Evolutionary conservation across 2,329 filamentous ascomycete species (phyloP).

Genomic region (Chalara sp.): DNA sequence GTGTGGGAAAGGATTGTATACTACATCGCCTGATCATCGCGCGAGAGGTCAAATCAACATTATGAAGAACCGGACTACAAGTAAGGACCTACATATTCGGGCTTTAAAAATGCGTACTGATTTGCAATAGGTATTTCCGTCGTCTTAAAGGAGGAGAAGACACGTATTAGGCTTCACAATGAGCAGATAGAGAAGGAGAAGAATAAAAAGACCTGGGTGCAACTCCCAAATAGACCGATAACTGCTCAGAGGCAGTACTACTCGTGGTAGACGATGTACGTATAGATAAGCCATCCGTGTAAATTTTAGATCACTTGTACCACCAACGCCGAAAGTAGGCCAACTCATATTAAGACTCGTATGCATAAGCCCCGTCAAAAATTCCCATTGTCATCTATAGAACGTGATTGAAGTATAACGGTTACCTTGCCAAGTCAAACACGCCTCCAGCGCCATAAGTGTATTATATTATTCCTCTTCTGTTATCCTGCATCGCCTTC

Average conservation of each 20-base stretch:
- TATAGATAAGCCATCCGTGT: neutral
- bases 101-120: conserved; percentile 5
- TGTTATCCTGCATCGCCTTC: too few species aligned
- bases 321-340: neutral
- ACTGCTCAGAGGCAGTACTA: conserved; percentile 84
- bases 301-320: neutral
- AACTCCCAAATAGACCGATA: conserved; percentile 79
- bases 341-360: too few species aligned
- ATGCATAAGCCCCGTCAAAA: too few species aligned
- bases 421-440: too few species aligned
- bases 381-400: too few species aligned
- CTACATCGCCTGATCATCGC: conserved; percentile 57
- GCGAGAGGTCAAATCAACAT: conserved; percentile 66
- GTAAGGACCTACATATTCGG: conserved; percentile 42
- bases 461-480: too few species aligned
- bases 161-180: conserved; percentile 71
- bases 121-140: conserved; percentile 60
- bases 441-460: too few species aligned
- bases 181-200: conserved; percentile 72
- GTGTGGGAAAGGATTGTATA: conserved; percentile 70
- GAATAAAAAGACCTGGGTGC: conserved; percentile 75
- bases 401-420: too few species aligned
- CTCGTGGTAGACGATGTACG: conserved; percentile 59
- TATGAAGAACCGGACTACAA: conserved; percentile 65
- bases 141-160: conserved; percentile 88